Evolutionary conservation across 1,284 basidiomycete genomes (phyloP).

Genomic region (Moesziomyces antarcticus): DNA sequence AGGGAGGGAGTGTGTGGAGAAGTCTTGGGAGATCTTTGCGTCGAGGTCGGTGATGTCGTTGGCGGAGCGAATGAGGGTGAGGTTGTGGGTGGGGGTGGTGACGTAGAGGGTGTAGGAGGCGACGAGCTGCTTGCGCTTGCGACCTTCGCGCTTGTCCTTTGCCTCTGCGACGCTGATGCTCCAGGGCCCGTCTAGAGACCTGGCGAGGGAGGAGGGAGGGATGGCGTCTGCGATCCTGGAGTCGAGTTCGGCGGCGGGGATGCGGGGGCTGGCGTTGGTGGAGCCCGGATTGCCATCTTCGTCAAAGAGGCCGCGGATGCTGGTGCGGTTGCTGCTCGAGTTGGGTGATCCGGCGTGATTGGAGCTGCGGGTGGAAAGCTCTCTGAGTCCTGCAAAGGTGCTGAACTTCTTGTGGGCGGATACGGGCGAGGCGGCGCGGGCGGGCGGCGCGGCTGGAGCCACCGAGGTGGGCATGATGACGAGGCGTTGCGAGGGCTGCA

Average conservation of each 20-base stretch:
- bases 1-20: constrained; percentile 24
- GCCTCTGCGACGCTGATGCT: constrained; percentile 78
- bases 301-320: constrained; percentile 54
- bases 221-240: constrained; percentile 69
- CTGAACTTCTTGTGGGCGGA: constrained; percentile 48
- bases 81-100: constrained; percentile 84
- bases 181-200: constrained; percentile 74
- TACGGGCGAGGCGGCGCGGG: constrained; percentile 11
- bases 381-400: constrained; percentile 52
- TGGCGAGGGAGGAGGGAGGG: constrained; percentile 9
- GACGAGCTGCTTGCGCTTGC: constrained; percentile 53
- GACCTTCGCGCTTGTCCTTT: constrained; percentile 43
- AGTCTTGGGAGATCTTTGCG: constrained; percentile 73
- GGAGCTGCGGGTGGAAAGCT: constrained; percentile 22
- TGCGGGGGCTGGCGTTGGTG: constrained; percentile 16
- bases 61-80: constrained; percentile 81
- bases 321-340: constrained; percentile 22
- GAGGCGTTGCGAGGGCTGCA: not conserved
- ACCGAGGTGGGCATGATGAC: constrained; percentile 37
- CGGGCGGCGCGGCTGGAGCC: constrained; percentile 5
- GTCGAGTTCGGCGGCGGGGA: constrained; percentile 68
- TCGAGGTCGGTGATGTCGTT: constrained; percentile 81
- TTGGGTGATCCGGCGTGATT: constrained; percentile 20
- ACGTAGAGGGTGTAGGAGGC: constrained; percentile 67
- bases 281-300: constrained; percentile 21